phyloP scores from a whole-genome alignment of 371 early-diverging fungal species.

The Mortierella sp. region DNA sequence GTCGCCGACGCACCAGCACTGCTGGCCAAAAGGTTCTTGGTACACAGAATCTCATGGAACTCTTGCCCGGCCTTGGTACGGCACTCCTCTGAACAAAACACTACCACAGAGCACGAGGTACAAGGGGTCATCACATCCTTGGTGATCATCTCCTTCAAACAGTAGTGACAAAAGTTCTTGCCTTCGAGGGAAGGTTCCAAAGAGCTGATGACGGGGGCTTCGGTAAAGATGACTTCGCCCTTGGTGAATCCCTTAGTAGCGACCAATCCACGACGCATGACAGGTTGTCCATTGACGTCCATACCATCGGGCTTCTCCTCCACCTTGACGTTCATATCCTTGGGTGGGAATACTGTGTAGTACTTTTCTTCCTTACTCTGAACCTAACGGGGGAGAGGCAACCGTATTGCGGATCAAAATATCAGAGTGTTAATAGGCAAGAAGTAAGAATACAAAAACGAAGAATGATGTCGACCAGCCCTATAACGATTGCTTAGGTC shows the following conservation, averaged over 20 bases:
- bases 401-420: not conserved
- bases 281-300: conserved; percentile 59
- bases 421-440: not conserved
- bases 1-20: conserved; percentile 1
- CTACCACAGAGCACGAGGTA: conserved; percentile 66
- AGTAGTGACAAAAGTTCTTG: conserved; percentile 74
- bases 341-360: conserved; percentile 84
- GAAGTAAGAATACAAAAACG: not conserved
- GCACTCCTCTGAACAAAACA: conserved; percentile 80
- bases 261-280: conserved; percentile 70
- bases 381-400: conserved; percentile 60
- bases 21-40: conserved; percentile 43
- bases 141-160: conserved; percentile 68
- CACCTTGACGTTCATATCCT: conserved; percentile 78
- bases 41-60: conserved; percentile 80
- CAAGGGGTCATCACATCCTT: conserved; percentile 61
- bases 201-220: conserved; percentile 78
- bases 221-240: conserved; percentile 80
- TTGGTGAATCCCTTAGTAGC: conserved; percentile 77
- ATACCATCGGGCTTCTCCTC: conserved; percentile 67
- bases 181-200: conserved; percentile 72
- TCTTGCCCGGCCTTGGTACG: conserved; percentile 63
- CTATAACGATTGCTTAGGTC: not conserved
- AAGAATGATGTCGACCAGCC: too few species aligned
- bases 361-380: conserved; percentile 79